Evolutionary conservation across 345 rosid species (phyloP).

Genomic region (Xanthoceras sorbifolium): DNA sequence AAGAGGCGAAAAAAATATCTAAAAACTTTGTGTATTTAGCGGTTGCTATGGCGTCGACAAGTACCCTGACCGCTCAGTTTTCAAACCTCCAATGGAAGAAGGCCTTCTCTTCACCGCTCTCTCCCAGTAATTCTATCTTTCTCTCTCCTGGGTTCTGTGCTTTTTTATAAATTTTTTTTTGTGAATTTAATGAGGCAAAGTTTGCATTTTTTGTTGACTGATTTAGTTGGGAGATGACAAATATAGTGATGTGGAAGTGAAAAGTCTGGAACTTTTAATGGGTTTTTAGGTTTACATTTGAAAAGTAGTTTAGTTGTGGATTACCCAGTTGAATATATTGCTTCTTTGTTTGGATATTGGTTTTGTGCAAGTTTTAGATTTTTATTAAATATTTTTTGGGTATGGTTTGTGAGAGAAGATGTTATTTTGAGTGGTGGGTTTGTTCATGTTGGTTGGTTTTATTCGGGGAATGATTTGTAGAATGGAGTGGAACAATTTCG

Average conservation of each 20-base stretch:
- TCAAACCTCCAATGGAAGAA: conserved; percentile 42
- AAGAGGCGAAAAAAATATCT: conserved; percentile 10
- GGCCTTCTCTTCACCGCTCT: conserved; percentile 37
- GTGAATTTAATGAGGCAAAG: neutral
- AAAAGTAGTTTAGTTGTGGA: neutral
- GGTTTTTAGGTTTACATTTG: neutral
- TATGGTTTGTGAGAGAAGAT: neutral
- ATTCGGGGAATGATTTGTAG: neutral
- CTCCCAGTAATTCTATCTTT: conserved; percentile 45
- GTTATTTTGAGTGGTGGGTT: neutral
- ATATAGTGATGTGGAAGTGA: neutral
- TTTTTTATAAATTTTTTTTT: neutral
- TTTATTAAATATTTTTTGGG: neutral
- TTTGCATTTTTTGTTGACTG: neutral
- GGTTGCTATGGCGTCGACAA: conserved; percentile 53
- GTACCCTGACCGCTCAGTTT: conserved; percentile 30
- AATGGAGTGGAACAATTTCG: neutral
- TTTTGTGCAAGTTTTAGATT: neutral
- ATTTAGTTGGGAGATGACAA: neutral
- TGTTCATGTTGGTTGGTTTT: conserved; percentile 9
- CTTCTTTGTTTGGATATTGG: neutral
- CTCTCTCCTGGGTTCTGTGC: no score
- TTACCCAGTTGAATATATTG: neutral
- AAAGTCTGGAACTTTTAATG: neutral
- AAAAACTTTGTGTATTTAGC: neutral